phyloP scores from a whole-genome alignment of 352 stramenopile species.

The Phytopythium oedochilum region DNA sequence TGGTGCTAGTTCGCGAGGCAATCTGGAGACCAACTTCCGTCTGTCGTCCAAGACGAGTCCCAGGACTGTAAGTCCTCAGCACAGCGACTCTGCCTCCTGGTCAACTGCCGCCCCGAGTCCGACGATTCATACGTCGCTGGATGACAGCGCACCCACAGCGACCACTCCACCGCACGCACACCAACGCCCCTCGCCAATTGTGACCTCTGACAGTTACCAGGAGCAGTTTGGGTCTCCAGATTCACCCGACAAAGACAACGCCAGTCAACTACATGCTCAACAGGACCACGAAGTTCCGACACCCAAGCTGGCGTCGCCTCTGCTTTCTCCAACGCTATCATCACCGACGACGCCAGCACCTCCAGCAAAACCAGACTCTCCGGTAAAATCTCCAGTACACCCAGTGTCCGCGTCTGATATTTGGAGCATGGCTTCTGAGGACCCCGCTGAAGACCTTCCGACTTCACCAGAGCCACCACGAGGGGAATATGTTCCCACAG shows the following conservation, averaged over 20 bases:
- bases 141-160: background rate
- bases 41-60: background rate
- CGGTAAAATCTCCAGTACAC: background rate
- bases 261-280: background rate
- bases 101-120: background rate
- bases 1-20: background rate
- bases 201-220: constrained; percentile 1
- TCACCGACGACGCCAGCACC: background rate
- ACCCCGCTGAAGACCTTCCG: background rate
- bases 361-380: background rate
- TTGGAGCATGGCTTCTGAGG: background rate
- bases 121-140: background rate
- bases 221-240: background rate
- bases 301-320: background rate
- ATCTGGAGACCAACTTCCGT: background rate
- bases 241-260: background rate
- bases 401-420: background rate
- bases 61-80: background rate
- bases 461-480: background rate
- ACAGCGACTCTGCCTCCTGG: background rate
- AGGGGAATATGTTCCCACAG: background rate
- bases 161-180: background rate
- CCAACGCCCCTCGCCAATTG: background rate
- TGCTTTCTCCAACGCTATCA: background rate
- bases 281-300: background rate